Percentiles rank a stretch among this genome's conserved stretches.
Evolutionary conservation across 768 basidiomycete species (phyloP).

Genomic region (Pisolithus marmoratus): DNA sequence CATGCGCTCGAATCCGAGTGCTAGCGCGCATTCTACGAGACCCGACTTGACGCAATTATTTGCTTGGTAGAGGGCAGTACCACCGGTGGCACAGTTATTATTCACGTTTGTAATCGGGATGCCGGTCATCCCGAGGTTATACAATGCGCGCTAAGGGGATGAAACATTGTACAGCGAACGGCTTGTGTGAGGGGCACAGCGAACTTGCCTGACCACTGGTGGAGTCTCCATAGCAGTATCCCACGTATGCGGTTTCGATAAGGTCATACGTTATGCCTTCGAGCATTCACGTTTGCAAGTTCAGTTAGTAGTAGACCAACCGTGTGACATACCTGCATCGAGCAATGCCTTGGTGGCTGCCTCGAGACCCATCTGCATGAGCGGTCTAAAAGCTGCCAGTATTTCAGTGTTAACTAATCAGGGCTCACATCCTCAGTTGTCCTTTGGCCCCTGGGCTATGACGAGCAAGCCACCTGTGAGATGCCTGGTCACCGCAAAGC

Average conservation of each 20-base stretch:
- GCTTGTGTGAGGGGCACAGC: not conserved
- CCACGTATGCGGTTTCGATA: constrained; percentile 68
- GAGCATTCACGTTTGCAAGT: not conserved
- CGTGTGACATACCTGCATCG: constrained; percentile 61
- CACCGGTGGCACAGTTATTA: constrained; percentile 84
- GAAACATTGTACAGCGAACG: not conserved
- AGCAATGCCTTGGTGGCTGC: constrained; percentile 83
- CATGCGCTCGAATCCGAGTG: constrained; percentile 87
- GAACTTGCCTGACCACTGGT: constrained; percentile 62
- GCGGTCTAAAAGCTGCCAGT: not conserved
- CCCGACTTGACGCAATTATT: constrained; percentile 67
- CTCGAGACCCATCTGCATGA: constrained; percentile 72
- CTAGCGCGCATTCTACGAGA: constrained; percentile 67
- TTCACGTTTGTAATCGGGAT: constrained; percentile 86
- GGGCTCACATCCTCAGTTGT: constrained; percentile 63
- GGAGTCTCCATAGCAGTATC: constrained; percentile 77
- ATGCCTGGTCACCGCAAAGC: not conserved
- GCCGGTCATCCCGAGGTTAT: constrained; percentile 76
- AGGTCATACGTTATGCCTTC: constrained; percentile 78
- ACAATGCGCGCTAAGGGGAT: constrained; percentile 57
- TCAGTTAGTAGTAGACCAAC: not conserved
- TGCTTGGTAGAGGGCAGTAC: constrained; percentile 70
- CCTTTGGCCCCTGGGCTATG: constrained; percentile 58
- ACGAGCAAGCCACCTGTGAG: constrained; percentile 1
- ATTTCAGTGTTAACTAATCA: not conserved